Evolutionary conservation across 2,329 filamentous ascomycete species (phyloP).

Genomic region (Mariannaea sp.): DNA sequence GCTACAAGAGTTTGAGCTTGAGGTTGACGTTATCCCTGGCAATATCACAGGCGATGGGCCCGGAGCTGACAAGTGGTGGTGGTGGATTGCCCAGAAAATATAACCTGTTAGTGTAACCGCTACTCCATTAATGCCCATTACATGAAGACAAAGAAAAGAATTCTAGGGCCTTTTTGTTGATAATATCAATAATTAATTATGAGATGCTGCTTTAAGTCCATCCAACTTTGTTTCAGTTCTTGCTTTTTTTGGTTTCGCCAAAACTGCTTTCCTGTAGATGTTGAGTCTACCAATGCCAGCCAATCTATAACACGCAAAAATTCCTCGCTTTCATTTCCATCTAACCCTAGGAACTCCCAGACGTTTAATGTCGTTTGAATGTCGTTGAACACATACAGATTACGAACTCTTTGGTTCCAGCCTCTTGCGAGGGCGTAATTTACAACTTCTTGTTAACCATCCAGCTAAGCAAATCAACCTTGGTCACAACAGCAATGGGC

Average conservation of each 20-base stretch:
- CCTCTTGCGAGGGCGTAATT: conserved; percentile 29
- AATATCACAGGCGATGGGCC: conserved; percentile 68
- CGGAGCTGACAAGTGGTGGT: conserved; percentile 85
- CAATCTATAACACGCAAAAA: conserved; percentile 30
- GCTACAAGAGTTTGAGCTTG: conserved; percentile 82
- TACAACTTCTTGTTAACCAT: conserved; percentile 70
- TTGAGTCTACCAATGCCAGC: conserved; percentile 47
- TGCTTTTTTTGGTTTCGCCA: too few species aligned
- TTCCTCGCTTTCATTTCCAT: conserved; percentile 27
- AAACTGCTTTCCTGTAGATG: conserved; percentile 45
- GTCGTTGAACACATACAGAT: conserved; percentile 41
- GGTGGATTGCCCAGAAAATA: conserved; percentile 77
- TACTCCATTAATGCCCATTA: neutral
- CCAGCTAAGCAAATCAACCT: conserved; percentile 93
- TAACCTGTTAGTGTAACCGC: conserved; percentile 5
- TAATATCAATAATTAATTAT: conserved; percentile 35
- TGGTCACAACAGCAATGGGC: conserved; percentile 90
- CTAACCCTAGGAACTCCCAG: conserved; percentile 39
- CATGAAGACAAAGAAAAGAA: too few species aligned
- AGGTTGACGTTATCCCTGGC: conserved; percentile 77
- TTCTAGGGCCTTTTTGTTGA: conserved; percentile 6
- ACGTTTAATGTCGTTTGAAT: conserved; percentile 38
- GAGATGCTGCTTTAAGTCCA: conserved; percentile 33
- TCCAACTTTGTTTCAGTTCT: too few species aligned
- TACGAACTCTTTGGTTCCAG: conserved; percentile 40